Percentiles rank a stretch among this genome's conserved stretches.
Evolutionary conservation across 169 alveolate genomes (phyloP).

Genomic region (Cryptosporidium muris): DNA sequence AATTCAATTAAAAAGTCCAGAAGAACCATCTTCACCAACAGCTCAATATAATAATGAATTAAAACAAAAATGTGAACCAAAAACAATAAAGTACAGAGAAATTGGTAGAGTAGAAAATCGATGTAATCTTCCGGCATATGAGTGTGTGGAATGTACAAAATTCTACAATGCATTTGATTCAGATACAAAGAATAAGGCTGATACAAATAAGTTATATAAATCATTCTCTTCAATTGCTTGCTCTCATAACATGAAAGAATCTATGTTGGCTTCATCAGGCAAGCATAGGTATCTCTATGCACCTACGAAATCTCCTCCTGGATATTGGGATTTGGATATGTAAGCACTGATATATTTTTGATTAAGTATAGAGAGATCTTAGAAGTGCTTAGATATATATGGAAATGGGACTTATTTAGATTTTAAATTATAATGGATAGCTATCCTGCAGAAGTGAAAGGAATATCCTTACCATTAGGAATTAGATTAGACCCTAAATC

Average conservation of each 20-base stretch:
- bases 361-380: neutral
- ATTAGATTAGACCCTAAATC: slow-evolving; percentile 66
- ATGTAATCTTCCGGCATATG: slow-evolving; percentile 46
- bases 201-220: no score
- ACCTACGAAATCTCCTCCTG: slow-evolving; percentile 66
- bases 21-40: neutral
- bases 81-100: slow-evolving; percentile 43
- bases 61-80: neutral
- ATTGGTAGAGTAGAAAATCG: slow-evolving; percentile 33
- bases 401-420: neutral
- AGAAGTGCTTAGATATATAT: neutral
- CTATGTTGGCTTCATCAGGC: slow-evolving; percentile 39
- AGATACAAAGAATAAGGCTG: neutral
- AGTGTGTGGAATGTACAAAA: slow-evolving; percentile 59
- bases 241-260: slow-evolving; percentile 13
- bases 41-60: neutral
- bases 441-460: slow-evolving; percentile 52
- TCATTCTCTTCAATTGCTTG: slow-evolving; percentile 3
- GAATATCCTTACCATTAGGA: slow-evolving; percentile 68
- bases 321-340: slow-evolving; percentile 61
- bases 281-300: slow-evolving; percentile 47
- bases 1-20: slow-evolving; percentile 34
- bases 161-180: slow-evolving; percentile 47
- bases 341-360: neutral
- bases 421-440: neutral